phyloP scores from a whole-genome alignment of 1,284 basidiomycete genomes.

The Baeospora myosura region DNA sequence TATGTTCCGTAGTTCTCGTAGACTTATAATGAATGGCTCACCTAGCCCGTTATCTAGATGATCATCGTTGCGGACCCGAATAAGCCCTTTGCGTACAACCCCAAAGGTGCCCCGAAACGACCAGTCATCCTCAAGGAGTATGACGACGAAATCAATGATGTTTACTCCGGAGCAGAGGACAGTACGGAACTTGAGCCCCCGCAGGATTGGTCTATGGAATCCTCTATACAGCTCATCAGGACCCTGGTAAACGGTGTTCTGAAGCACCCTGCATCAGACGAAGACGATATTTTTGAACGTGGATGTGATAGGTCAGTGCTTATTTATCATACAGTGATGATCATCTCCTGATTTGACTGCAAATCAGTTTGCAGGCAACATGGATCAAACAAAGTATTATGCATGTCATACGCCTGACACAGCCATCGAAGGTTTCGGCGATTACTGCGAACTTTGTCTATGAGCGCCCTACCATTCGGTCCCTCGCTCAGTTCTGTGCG shows the following conservation, averaged over 20 bases:
- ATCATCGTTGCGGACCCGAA: constrained; percentile 20
- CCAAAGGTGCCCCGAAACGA: constrained; percentile 25
- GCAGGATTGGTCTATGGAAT: constrained; percentile 19
- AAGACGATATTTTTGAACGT: constrained; percentile 34
- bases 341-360: neutral
- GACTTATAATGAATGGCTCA: neutral
- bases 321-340: neutral
- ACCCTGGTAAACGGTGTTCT: constrained; percentile 21
- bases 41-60: constrained; percentile 19
- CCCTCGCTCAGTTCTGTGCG: constrained; percentile 15
- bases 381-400: constrained; percentile 34
- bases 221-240: constrained; percentile 21
- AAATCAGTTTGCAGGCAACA: constrained; percentile 32
- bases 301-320: constrained; percentile 37
- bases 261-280: constrained; percentile 17
- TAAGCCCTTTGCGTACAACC: constrained; percentile 25
- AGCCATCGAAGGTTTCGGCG: constrained; percentile 12
- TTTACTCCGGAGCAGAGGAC: constrained; percentile 24
- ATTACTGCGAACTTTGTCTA: constrained; percentile 26
- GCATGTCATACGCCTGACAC: constrained; percentile 20
- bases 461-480: constrained; percentile 24
- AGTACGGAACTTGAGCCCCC: constrained; percentile 20
- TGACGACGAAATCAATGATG: constrained; percentile 24
- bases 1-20: constrained; percentile 4
- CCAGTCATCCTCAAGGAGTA: constrained; percentile 27